These are phyloP conservation scores for Fusarium sublunatum DNA, from an alignment of 2,329 filamentous ascomycete genomes.

Conservation along the genomic window DNA sequence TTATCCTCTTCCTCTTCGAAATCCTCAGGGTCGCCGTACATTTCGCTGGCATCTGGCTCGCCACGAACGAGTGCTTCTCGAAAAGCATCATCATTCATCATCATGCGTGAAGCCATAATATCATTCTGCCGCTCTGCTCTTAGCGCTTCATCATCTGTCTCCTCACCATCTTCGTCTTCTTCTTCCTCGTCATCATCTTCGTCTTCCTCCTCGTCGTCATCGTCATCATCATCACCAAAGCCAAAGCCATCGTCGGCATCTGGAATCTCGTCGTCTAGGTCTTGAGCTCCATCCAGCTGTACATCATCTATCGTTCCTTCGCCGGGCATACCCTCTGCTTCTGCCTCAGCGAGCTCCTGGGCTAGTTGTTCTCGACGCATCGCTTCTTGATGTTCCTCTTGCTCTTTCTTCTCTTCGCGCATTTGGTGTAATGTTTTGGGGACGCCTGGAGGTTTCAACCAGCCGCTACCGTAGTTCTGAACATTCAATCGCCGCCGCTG, in stretches of 20 bases:
- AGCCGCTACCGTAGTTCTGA: constrained; percentile 85
- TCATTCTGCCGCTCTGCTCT: constrained; percentile 60
- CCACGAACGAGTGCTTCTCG: constrained; percentile 67
- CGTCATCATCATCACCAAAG: constrained; percentile 58
- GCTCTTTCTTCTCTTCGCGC: constrained; percentile 88
- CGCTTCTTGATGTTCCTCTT: constrained; percentile 84
- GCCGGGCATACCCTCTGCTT: constrained; percentile 57
- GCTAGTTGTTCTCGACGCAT: constrained; percentile 76
- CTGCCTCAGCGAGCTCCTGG: constrained; percentile 79
- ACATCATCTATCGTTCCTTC: constrained; percentile 64
- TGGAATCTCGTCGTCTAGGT: constrained; percentile 80
- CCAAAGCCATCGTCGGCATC: constrained; percentile 70
- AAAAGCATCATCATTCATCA: constrained; percentile 70
- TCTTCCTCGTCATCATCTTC: constrained; percentile 55
- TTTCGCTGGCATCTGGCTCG: constrained; percentile 59
- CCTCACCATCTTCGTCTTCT: constrained; percentile 56
- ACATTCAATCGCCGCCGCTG: constrained; percentile 83
- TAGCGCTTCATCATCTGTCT: constrained; percentile 54
- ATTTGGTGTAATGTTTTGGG: constrained; percentile 90
- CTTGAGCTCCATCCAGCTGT: constrained; percentile 66
- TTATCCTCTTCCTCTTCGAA: constrained; percentile 66
- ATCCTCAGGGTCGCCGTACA: constrained; percentile 66
- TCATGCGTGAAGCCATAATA: constrained; percentile 62
- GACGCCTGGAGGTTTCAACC: constrained; percentile 90
- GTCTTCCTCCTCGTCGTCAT: constrained; percentile 58